Evolutionary conservation across 306 rosid species (phyloP), one percentile per base, ranked within the genome.

Genomic region (Fagus sylvatica): DNA sequence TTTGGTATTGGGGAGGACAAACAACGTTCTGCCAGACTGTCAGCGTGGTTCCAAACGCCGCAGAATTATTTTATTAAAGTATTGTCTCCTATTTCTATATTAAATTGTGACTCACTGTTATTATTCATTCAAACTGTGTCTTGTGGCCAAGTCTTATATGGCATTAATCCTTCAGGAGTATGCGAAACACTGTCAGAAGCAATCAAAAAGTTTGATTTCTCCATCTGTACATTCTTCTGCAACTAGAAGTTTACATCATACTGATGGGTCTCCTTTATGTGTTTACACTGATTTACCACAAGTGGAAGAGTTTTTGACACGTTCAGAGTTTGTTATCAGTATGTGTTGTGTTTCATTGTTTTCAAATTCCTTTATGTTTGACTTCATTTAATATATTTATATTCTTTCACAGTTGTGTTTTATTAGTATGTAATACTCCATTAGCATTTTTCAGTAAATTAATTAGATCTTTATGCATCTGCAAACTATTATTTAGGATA

Each of bases 11-110:
- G 92, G 79, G 98, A 94, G 84, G 95, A 89, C 78, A 94, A 88
- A 76, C 97, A 94, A 79, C 93, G 93, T 41, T 94, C 98, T 71
- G 93, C 95, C 76, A 88, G 95, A 87, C 95, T 94, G 62, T 90
- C 95, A 59, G 93, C 98, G 78, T 94, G 97, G 97, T 94, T 90
- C 83, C 89, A 87, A 67, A 92, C 93, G 0, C 98, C 97, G 30
- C 85, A 90, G 80, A 90, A 89, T 73, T 94, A 89, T 82, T 94
- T 94, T 78, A 72, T 90, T 41, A 86, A 85, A 32, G 98, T 94
- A 94, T 69, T 72, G 72, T 75, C 77, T 69, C 71, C 79, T 13
- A 48, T 76, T 78, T 3, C 72, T 81, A 48, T 61, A 67, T 79
- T 56, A 51, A 19, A 54, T 69, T 74, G 19, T 53, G 85, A 67